Base-by-base conservation (phyloP, 1,139 yeast species). In the Meyerozyma athensensis region DNA sequence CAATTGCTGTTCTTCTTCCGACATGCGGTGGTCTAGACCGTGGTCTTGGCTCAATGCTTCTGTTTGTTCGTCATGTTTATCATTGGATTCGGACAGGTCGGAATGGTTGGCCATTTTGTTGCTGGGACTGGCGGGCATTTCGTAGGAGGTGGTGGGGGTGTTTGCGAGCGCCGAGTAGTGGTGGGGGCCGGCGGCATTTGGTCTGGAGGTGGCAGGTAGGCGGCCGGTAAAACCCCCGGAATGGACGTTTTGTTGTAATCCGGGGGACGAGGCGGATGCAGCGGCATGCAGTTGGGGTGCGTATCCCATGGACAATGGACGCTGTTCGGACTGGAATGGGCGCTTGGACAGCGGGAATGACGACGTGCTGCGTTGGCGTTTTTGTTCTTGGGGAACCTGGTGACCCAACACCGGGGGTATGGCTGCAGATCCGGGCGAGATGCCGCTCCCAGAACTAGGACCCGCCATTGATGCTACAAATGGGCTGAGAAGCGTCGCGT, bases 1-100 rank as follows among this genome's bases (percentile, higher is more conserved):
- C 38, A 82, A 62, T 39, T 78, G 79, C 47, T 81, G 89, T 54
- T 82, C 87, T 52, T 81, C 86, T 42, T 75, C 82, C 2, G 79
- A 61, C 64, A 77, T 68, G 16, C 55, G 13, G 39, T 32, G 20
- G 22, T 19, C 20, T 34, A 39, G 10, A 26, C 35, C 24, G 13
- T 39, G n/a, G 48, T 34, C 34, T 24, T 32, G 30, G 33, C 26
- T 34, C 12, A 33, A 30, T 6, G 39, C 19, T 16, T 33, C 36
- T 7, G 22, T 24, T 17, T 17, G 19, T 6, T 34, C 33, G 19
- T 26, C 35, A 24, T 31, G 39, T 21, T 33, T 37, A 17, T 34
- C 50, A 39, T 63, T 63, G 7, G 68, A 63, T 34, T 65, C 74
- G 1, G 72, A 63, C 70, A 64, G 71, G 46, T 68, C 73, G 6